Base-by-base conservation (phyloP, 2,329 filamentous ascomycete genomes). In the Monilinia laxa region DNA sequence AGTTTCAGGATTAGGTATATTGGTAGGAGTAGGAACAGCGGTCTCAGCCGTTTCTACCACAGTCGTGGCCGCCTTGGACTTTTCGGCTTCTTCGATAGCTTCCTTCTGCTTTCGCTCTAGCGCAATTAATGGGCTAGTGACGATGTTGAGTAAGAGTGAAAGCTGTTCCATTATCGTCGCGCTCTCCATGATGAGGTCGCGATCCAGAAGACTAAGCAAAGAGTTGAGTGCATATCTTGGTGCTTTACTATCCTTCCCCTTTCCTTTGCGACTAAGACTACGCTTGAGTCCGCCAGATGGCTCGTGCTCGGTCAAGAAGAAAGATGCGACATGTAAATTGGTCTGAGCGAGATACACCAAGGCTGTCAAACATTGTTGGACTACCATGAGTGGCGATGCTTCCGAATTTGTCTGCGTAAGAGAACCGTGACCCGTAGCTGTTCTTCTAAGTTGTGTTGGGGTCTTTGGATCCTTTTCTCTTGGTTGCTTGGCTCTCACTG, bases 221-320 rank as follows among this genome's bases (percentile, higher is more conserved):
- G 93, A 93, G 77, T 99, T 99, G 76, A 99, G 85, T 12, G 96
- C 93, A 76, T 90, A 99, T 76, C 92, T 95, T 72, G 89, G 88
- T 38, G 91, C 88, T 78, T 90, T 96, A 71, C 82, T 87, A 71
- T 97, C 94, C 78, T 94, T 95, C 63, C 82, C 85, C 78, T 98
- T 98, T 73, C 92, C 92, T 80, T 97, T 98, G 70, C 90, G 89
- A 74, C 87, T 90, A 25, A 87, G 78, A 68, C 85, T 89, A 52
- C 90, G 85, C 81, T 96, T 98, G 64, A 94, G 83, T 25, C 90
- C 87, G 51, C 88, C 87, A 11, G 85, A 84, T 31, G 90, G 88
- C 75, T 99, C 95, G 74, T 98, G 93, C 77, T 99, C 95, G 0
- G 91, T 96, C 66, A 99, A 80, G 84, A 99, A 99, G 76, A 98